A percentile compares a stretch with the other conserved stretches of the same genome.
These are phyloP conservation scores for Stropharia rugosoannulata DNA, from an alignment of 768 basidiomycete genomes.

Conservation along the genomic window DNA sequence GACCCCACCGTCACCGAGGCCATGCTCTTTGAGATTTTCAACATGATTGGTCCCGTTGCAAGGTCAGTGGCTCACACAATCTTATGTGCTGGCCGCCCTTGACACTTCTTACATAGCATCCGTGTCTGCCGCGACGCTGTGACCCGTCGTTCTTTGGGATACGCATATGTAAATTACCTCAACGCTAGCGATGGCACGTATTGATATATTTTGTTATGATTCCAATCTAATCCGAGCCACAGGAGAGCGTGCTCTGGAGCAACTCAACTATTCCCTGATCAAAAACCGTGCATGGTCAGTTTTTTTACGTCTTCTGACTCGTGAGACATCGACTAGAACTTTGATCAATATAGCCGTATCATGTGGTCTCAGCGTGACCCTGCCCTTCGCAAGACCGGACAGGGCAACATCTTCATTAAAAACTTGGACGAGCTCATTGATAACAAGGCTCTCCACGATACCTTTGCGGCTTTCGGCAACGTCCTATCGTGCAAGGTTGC, in stretches of 20 bases:
- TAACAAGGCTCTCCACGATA: conserved; percentile 99
- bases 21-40: conserved; percentile 99
- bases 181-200: conserved; percentile 86
- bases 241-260: conserved; percentile 98
- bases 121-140: conserved; percentile 99
- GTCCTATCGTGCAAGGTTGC: conserved; percentile 99
- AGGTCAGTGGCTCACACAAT: conserved; percentile 56
- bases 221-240: conserved; percentile 5
- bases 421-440: conserved; percentile 97
- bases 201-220: background rate
- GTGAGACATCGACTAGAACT: conserved; percentile 8
- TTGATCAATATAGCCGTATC: conserved; percentile 70
- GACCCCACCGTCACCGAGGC: conserved; percentile 98
- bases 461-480: conserved; percentile 98
- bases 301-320: conserved; percentile 10
- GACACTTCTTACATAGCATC: conserved; percentile 55
- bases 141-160: conserved; percentile 98
- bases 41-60: conserved; percentile 99
- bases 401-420: conserved; percentile 99
- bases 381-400: conserved; percentile 97
- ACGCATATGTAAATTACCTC: conserved; percentile 99
- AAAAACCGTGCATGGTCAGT: conserved; percentile 93
- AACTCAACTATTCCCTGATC: conserved; percentile 98
- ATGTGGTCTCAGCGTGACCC: conserved; percentile 99
- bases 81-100: conserved; percentile 7